Conservation (phyloP, 2,329 filamentous ascomycete genomes). For the Ilyonectria destructans region DNA sequence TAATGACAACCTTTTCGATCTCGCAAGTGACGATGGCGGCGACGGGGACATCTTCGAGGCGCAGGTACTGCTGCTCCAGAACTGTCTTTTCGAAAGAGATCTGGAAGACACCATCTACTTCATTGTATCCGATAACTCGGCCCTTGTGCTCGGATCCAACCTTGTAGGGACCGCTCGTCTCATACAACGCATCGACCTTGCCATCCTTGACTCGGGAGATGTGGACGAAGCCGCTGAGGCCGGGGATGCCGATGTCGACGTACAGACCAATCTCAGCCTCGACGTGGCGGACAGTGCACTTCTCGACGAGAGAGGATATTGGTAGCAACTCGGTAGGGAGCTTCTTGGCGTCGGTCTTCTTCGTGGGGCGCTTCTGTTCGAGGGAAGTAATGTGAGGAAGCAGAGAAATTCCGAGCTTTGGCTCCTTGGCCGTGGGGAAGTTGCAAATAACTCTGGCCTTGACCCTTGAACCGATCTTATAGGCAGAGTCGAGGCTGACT, state of each 20-base stretch:
- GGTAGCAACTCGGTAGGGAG: constrained; percentile 74
- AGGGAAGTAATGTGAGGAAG: constrained; percentile 87
- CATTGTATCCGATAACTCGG: constrained; percentile 88
- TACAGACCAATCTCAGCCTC: constrained; percentile 88
- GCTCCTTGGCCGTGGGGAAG: constrained; percentile 83
- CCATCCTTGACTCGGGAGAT: constrained; percentile 94
- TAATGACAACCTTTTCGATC: constrained; percentile 88
- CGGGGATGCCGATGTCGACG: constrained; percentile 75
- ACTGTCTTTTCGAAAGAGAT: constrained; percentile 87
- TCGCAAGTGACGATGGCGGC: constrained; percentile 87
- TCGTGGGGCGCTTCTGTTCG: constrained; percentile 58
- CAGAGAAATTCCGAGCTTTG: constrained; percentile 90
- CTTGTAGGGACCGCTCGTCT: constrained; percentile 84
- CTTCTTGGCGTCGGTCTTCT: constrained; percentile 57
- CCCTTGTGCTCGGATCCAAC: constrained; percentile 84
- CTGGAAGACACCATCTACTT: constrained; percentile 88
- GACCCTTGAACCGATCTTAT: constrained; percentile 87
- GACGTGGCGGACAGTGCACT: constrained; percentile 85
- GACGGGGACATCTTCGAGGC: constrained; percentile 90
- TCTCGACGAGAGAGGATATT: constrained; percentile 82
- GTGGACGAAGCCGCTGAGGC: constrained; percentile 90
- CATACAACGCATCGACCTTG: constrained; percentile 87
- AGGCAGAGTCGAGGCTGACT: constrained; percentile 81
- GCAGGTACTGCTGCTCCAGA: constrained; percentile 89
- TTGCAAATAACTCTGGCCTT: constrained; percentile 91